These are phyloP conservation scores for Fomitopsis palustris DNA, from an alignment of 1,284 basidiomycete genomes.

Conservation along the genomic window DNA sequence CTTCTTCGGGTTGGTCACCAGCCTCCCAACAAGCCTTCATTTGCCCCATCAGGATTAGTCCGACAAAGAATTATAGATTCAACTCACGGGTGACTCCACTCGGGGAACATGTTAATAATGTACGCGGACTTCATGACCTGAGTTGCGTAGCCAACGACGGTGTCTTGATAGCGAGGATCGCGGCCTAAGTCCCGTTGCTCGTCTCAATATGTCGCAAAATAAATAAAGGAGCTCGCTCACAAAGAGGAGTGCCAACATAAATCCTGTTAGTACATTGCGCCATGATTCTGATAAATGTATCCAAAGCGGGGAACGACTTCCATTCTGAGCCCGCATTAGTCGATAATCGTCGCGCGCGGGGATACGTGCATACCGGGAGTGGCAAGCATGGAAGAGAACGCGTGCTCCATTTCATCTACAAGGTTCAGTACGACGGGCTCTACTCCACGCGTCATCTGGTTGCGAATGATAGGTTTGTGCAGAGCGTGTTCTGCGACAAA, in stretches of 20 bases:
- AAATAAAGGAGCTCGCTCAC: not conserved
- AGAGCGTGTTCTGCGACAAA: not conserved
- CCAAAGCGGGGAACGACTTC: not conserved
- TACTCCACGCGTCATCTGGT: not conserved
- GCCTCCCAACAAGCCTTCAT: not conserved
- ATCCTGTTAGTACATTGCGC: not conserved
- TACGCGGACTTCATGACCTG: not conserved
- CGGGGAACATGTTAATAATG: not conserved
- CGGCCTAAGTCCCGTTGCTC: not conserved
- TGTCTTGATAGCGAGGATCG: not conserved
- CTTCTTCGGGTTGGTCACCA: not conserved
- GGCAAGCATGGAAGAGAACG: not conserved
- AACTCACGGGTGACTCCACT: not conserved
- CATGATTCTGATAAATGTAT: not conserved
- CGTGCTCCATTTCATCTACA: not conserved
- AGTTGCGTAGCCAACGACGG: not conserved
- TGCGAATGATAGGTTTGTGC: not conserved
- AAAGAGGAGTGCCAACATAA: not conserved
- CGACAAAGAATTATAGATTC: too few species aligned
- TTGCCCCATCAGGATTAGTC: too few species aligned
- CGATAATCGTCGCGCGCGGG: too few species aligned
- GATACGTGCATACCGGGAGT: not conserved
- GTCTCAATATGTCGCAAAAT: too few species aligned
- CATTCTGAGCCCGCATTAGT: not conserved
- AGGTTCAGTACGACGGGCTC: not conserved